These are phyloP conservation scores for Kuraishia floccosa DNA, from an alignment of 805 yeast species.

Conservation along the genomic window DNA sequence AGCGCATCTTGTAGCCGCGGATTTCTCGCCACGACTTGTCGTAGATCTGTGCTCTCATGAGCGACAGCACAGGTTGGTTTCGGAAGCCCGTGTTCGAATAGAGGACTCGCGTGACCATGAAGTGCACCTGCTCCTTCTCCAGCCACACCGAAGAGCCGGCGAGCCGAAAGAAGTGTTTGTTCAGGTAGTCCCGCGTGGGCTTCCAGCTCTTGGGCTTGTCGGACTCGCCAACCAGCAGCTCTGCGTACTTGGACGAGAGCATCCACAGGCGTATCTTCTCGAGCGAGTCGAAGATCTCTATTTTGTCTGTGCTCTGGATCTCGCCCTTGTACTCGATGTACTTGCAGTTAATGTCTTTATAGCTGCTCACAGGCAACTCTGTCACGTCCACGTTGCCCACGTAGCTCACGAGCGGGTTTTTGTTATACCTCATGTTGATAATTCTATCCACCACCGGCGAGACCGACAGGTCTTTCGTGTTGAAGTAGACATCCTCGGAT, in stretches of 20 bases:
- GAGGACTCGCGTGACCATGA: constrained; percentile 30
- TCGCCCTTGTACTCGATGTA: neutral
- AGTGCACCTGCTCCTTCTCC: constrained; percentile 34
- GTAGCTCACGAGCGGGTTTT: neutral
- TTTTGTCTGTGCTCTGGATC: neutral
- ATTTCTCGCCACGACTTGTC: constrained; percentile 36
- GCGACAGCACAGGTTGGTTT: constrained; percentile 25
- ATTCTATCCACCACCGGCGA: neutral
- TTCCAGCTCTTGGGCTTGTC: constrained; percentile 1
- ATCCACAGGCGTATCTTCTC: neutral
- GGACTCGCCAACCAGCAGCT: neutral
- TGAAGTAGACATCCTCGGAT: constrained; percentile 1
- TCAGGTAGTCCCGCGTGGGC: no score
- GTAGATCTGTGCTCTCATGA: constrained; percentile 31
- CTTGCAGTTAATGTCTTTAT: neutral
- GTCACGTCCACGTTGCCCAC: constrained; percentile 1
- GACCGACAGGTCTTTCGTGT: neutral
- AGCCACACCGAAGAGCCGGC: constrained; percentile 45
- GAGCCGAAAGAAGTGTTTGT: constrained; percentile 30
- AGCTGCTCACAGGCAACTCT: neutral
- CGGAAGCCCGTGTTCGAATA: constrained; percentile 21
- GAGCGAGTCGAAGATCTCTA: neutral
- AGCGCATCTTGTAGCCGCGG: constrained; percentile 6
- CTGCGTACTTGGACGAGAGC: constrained; percentile 2
- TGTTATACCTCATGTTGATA: neutral